phyloP scores from a whole-genome alignment of 169 alveolate genomes.

The Plasmodium gonderi region DNA sequence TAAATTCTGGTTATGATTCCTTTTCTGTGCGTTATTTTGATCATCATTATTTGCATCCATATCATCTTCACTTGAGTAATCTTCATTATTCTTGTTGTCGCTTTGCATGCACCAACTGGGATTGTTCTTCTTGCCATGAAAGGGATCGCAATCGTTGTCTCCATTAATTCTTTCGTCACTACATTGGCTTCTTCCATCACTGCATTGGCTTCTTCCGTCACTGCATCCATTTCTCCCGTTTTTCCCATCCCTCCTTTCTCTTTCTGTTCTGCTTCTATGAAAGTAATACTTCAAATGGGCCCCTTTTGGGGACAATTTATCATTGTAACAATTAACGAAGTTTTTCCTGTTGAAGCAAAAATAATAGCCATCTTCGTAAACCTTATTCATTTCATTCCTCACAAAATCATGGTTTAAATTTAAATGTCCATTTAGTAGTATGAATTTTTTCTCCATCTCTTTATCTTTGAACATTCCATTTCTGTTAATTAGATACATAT shows the following conservation, averaged over 20 bases:
- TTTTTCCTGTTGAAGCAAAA: slow-evolving; percentile 1
- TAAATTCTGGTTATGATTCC: background rate
- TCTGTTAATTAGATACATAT: slow-evolving; percentile 36
- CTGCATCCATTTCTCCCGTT: too few species aligned
- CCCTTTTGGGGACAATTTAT: background rate
- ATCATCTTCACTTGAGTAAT: too few species aligned
- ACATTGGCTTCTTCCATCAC: background rate
- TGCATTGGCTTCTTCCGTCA: background rate
- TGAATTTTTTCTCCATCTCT: slow-evolving; percentile 11
- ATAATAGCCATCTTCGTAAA: slow-evolving; percentile 27
- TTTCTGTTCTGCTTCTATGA: background rate
- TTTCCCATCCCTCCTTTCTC: too few species aligned
- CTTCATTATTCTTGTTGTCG: background rate
- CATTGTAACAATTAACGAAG: slow-evolving; percentile 35
- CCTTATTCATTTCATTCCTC: slow-evolving; percentile 21
- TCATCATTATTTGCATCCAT: background rate
- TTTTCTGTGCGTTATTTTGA: background rate
- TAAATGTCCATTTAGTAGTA: slow-evolving; percentile 56
- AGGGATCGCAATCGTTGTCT: background rate
- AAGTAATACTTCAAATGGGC: slow-evolving; percentile 23
- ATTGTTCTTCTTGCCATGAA: background rate
- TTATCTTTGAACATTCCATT: slow-evolving; percentile 27
- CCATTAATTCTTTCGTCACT: background rate
- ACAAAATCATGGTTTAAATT: slow-evolving; percentile 52
- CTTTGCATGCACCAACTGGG: background rate